Conservation (phyloP, 2,329 filamentous ascomycete species). For the Hypoxylon sp. region DNA sequence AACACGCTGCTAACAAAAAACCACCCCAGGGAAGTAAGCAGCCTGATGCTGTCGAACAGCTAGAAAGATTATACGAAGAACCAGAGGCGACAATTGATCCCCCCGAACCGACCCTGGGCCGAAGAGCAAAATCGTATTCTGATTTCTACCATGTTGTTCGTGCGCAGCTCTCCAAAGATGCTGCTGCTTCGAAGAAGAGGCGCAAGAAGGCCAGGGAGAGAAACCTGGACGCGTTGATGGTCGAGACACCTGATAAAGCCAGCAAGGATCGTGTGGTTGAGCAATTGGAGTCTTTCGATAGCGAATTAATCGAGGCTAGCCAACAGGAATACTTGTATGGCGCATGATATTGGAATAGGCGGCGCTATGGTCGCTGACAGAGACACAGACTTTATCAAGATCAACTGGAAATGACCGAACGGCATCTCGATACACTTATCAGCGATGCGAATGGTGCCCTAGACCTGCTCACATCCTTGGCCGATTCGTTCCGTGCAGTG, state of each 20-base stretch:
- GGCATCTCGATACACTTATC: constrained; percentile 85
- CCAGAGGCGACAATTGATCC: constrained; percentile 69
- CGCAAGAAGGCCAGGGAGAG: constrained; percentile 59
- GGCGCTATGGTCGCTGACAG: constrained; percentile 50
- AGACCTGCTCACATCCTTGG: constrained; percentile 81
- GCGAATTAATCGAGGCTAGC: constrained; percentile 82
- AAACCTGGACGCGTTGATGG: constrained; percentile 66
- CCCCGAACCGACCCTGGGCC: constrained; percentile 74
- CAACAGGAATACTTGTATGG: constrained; percentile 87
- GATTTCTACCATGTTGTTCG: constrained; percentile 78
- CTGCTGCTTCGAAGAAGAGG: constrained; percentile 56
- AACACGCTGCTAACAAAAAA: constrained; percentile 32
- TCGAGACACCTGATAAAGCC: constrained; percentile 54
- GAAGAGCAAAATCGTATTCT: constrained; percentile 82
- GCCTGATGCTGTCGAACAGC: constrained; percentile 66
- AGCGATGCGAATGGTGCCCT: constrained; percentile 83
- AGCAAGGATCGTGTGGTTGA: constrained; percentile 43
- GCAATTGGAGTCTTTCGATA: constrained; percentile 72
- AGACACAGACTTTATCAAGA: constrained; percentile 78
- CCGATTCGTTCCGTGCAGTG: constrained; percentile 88
- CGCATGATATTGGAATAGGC: neutral
- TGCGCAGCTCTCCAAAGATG: constrained; percentile 69
- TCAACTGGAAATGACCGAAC: constrained; percentile 83
- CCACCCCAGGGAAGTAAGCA: constrained; percentile 66
- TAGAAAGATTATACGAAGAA: constrained; percentile 73